These are phyloP conservation scores for Talaromyces islandicus DNA, from an alignment of 2,329 filamentous ascomycete genomes.

Conservation along the genomic window DNA sequence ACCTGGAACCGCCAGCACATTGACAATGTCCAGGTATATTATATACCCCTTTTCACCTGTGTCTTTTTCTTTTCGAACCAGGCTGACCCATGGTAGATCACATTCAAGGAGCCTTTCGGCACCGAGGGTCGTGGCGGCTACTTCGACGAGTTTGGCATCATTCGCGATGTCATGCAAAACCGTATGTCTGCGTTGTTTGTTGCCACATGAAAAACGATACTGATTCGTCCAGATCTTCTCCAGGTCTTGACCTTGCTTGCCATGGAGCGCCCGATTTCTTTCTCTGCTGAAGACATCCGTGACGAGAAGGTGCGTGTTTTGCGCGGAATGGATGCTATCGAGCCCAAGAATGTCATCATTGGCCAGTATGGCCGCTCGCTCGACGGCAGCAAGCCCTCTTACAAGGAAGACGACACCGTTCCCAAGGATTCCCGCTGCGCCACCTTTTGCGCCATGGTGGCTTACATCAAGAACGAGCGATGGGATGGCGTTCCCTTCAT, in stretches of 20 bases:
- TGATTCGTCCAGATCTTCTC: constrained; percentile 59
- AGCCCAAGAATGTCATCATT: constrained; percentile 99
- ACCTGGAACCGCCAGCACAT: constrained; percentile 99
- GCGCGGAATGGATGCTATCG: constrained; percentile 85
- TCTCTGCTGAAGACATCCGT: constrained; percentile 95
- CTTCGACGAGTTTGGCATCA: constrained; percentile 99
- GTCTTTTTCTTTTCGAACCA: not conserved
- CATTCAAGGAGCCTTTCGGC: constrained; percentile 98
- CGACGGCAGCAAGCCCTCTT: constrained; percentile 91
- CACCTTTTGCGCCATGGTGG: constrained; percentile 94
- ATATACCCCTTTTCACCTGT: not conserved
- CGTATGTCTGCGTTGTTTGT: constrained; percentile 42
- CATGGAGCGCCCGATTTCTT: constrained; percentile 97
- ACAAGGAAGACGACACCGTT: constrained; percentile 98
- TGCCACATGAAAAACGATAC: not conserved
- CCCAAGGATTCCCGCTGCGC: constrained; percentile 96
- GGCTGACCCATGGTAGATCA: constrained; percentile 53
- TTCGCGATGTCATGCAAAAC: constrained; percentile 99
- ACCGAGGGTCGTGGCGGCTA: constrained; percentile 97
- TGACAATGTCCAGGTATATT: constrained; percentile 80
- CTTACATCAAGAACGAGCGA: constrained; percentile 98
- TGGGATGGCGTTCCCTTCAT: constrained; percentile 99
- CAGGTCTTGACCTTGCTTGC: constrained; percentile 93
- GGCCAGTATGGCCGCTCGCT: constrained; percentile 96
- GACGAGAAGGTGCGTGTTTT: constrained; percentile 97